A percentile compares a stretch with the other conserved stretches of the same genome.
phyloP scores from a whole-genome alignment of 2,329 filamentous ascomycete genomes.

The Ascochyta pisi region DNA sequence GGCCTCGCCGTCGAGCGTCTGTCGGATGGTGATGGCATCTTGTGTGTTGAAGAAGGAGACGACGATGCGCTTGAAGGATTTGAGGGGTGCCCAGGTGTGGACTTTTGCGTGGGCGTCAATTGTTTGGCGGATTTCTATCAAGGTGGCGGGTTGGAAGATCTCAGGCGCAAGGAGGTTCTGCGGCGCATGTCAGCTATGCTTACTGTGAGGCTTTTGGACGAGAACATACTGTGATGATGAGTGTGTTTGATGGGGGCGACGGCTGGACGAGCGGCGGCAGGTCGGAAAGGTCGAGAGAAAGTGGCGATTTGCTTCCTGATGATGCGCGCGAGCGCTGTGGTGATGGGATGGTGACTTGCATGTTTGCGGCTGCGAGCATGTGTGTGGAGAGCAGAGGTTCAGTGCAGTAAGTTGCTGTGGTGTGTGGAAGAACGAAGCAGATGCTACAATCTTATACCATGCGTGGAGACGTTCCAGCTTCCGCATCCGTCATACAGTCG shows the following conservation, averaged over 20 bases:
- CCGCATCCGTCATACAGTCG: slow-evolving; percentile 23
- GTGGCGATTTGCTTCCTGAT: slow-evolving; percentile 53
- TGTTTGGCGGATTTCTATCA: slow-evolving; percentile 74
- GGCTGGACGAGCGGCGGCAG: slow-evolving; percentile 73
- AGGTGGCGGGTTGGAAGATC: slow-evolving; percentile 76
- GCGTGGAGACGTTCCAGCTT: slow-evolving; percentile 25
- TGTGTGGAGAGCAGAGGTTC: slow-evolving; percentile 12
- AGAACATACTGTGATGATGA: slow-evolving; percentile 71
- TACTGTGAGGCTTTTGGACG: not conserved
- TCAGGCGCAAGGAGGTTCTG: slow-evolving; percentile 73
- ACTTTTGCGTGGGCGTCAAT: slow-evolving; percentile 74
- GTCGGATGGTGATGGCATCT: slow-evolving; percentile 73
- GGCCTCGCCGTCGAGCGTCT: slow-evolving; percentile 75
- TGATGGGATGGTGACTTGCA: slow-evolving; percentile 41
- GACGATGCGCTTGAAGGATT: slow-evolving; percentile 82
- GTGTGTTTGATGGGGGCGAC: slow-evolving; percentile 80
- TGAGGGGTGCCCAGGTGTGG: slow-evolving; percentile 79
- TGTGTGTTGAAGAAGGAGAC: slow-evolving; percentile 76
- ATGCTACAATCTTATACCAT: slow-evolving; percentile 32
- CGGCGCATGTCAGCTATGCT: slow-evolving; percentile 24
- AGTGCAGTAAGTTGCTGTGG: slow-evolving; percentile 17
- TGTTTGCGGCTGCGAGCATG: slow-evolving; percentile 33
- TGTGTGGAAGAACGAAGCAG: slow-evolving; percentile 21
- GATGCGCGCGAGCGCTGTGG: slow-evolving; percentile 46
- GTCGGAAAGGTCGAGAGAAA: slow-evolving; percentile 76